Evolutionary conservation across 805 yeast species (phyloP).

Genomic region (Saccharomycopsis oosterbeekiorum): DNA sequence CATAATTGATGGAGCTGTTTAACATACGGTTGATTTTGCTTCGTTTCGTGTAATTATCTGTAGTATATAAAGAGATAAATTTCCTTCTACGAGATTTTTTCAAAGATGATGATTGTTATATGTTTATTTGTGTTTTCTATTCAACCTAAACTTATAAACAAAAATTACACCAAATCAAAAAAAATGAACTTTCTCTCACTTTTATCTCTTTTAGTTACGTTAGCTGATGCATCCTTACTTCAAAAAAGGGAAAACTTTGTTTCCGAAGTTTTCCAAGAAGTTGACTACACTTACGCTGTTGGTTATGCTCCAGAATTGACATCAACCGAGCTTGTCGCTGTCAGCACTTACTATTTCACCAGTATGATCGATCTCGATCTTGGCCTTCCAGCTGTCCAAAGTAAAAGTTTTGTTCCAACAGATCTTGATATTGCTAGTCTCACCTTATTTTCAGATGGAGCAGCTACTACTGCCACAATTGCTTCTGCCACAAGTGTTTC

Average conservation of each 20-base stretch:
- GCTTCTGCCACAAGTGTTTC: conserved; percentile 20
- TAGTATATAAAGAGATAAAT: background rate
- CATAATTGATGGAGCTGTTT: background rate
- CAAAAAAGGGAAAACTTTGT: background rate
- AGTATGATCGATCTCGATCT: conserved; percentile 7
- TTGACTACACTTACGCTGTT: background rate
- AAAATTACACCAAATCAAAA: background rate
- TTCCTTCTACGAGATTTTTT: background rate
- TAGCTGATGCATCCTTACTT: background rate
- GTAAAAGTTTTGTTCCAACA: conserved; percentile 18
- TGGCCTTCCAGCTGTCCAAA: conserved; percentile 13
- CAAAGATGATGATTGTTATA: too few species aligned
- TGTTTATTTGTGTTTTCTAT: too few species aligned
- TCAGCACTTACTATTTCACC: conserved; percentile 15
- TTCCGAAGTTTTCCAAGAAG: background rate
- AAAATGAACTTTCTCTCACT: background rate
- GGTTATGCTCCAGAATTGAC: background rate
- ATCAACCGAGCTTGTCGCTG: background rate
- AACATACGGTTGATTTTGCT: too few species aligned
- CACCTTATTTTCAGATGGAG: conserved; percentile 10
- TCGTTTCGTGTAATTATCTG: too few species aligned
- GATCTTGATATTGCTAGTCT: conserved; percentile 21
- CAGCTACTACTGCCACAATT: conserved; percentile 22
- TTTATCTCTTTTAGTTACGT: background rate
- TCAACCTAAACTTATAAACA: too few species aligned